These are phyloP conservation scores for fission yeast (Schizosaccharomyces pombe) DNA, from an alignment of 805 yeast genomes.

Conservation along the genomic window ASM294v3 CU329670.1:2906001-2906500, in stretches of 20 bases:
- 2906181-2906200: conserved; percentile 78
- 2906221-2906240: conserved; percentile 89
- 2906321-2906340: conserved; percentile 70
- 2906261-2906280: conserved; percentile 58
- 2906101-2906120: conserved; percentile 62
- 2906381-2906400: conserved; percentile 81
- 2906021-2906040: conserved; percentile 56
- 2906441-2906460: conserved; percentile 49
- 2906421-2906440: conserved; percentile 71
- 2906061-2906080: conserved; percentile 60
- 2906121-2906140: conserved; percentile 62
- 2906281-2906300: conserved; percentile 49
- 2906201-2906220: conserved; percentile 72
- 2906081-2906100: conserved; percentile 57
- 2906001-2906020: conserved; percentile 55
- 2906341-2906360: conserved; percentile 77
- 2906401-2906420: conserved; percentile 56
- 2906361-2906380: conserved; percentile 80
- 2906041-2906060: conserved; percentile 37
- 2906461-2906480: conserved; percentile 65
- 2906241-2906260: conserved; percentile 71
- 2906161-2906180: conserved; percentile 93
- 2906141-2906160: conserved; percentile 81
- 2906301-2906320: conserved; percentile 73
- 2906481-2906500: conserved; percentile 37